Conservation (phyloP, 345 rosid genomes). For the Cardamine resedifolia region DNA sequence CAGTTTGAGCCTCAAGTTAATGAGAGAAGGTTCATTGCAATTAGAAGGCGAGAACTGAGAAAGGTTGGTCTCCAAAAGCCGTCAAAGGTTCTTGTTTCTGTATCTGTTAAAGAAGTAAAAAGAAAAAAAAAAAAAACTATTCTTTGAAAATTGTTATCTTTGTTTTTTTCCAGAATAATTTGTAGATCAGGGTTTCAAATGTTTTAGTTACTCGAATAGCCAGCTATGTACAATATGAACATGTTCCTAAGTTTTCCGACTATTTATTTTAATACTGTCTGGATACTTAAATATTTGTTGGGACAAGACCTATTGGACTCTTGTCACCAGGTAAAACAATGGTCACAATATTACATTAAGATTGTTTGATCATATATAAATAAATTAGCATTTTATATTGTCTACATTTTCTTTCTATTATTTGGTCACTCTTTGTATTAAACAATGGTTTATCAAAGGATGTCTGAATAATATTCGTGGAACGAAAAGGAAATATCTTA, state of each 20-base stretch:
- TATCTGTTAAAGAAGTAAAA: slow-evolving; percentile 25
- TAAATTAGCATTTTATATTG: background rate
- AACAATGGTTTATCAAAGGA: background rate
- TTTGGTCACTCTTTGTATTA: background rate
- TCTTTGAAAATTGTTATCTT: slow-evolving; percentile 28
- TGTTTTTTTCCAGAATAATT: slow-evolving; percentile 16
- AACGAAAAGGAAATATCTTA: background rate
- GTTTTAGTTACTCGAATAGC: slow-evolving; percentile 16
- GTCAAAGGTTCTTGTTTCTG: slow-evolving; percentile 17
- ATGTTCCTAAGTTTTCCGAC: slow-evolving; percentile 5
- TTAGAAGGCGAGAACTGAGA: slow-evolving; percentile 36
- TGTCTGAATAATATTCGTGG: background rate
- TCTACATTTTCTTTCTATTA: background rate
- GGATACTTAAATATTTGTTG: background rate
- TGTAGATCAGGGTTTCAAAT: slow-evolving; percentile 24
- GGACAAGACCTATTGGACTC: background rate
- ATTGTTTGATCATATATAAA: background rate
- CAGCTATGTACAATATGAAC: slow-evolving; percentile 25
- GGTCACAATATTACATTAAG: background rate
- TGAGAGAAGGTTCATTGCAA: slow-evolving; percentile 69
- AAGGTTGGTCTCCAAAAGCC: slow-evolving; percentile 10
- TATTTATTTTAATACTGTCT: background rate
- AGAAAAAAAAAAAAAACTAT: slow-evolving; percentile 6
- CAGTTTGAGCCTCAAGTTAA: slow-evolving; percentile 71
- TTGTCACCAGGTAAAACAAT: background rate